phyloP scores from a whole-genome alignment of 768 basidiomycete species.

The Suillus ampliporus region DNA sequence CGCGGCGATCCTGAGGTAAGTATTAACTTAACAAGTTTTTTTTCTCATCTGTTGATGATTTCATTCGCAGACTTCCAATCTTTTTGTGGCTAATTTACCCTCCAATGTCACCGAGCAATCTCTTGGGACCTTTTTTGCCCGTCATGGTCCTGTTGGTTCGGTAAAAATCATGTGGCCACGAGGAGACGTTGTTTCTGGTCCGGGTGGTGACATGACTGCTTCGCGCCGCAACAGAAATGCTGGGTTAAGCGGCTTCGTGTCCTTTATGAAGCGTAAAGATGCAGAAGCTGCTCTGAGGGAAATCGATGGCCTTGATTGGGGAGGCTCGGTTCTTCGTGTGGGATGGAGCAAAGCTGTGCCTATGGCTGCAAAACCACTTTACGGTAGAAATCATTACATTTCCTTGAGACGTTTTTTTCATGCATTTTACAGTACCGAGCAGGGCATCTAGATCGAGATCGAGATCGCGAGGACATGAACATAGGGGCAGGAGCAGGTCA shows the following conservation, averaged over 20 bases:
- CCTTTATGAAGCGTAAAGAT: slow-evolving; percentile 92
- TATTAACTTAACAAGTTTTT: background rate
- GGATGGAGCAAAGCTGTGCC: slow-evolving; percentile 99
- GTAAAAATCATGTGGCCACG: slow-evolving; percentile 99
- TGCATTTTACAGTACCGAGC: slow-evolving; percentile 11
- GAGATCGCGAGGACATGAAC: slow-evolving; percentile 37
- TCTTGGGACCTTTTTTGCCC: slow-evolving; percentile 90
- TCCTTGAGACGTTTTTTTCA: background rate
- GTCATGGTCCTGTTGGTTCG: slow-evolving; percentile 90
- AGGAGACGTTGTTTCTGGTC: slow-evolving; percentile 67
- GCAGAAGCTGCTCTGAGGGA: slow-evolving; percentile 90
- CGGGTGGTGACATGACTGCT: slow-evolving; percentile 77
- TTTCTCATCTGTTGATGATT: slow-evolving; percentile 10
- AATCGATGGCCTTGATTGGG: slow-evolving; percentile 95
- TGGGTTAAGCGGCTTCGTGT: slow-evolving; percentile 94
- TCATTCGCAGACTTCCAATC: slow-evolving; percentile 78
- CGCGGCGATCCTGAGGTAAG: slow-evolving; percentile 84
- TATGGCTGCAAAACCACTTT: slow-evolving; percentile 77
- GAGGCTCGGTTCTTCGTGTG: slow-evolving; percentile 83
- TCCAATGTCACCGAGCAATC: slow-evolving; percentile 83
- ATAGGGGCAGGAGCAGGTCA: slow-evolving; percentile 31
- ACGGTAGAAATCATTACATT: slow-evolving; percentile 56
- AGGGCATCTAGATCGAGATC: slow-evolving; percentile 40
- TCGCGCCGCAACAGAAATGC: slow-evolving; percentile 72
- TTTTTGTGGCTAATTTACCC: slow-evolving; percentile 96